A percentile compares a stretch with the other conserved stretches of the same genome.
Evolutionary conservation across 805 yeast species (phyloP).

Genomic region (Candida arabinofermentans): DNA sequence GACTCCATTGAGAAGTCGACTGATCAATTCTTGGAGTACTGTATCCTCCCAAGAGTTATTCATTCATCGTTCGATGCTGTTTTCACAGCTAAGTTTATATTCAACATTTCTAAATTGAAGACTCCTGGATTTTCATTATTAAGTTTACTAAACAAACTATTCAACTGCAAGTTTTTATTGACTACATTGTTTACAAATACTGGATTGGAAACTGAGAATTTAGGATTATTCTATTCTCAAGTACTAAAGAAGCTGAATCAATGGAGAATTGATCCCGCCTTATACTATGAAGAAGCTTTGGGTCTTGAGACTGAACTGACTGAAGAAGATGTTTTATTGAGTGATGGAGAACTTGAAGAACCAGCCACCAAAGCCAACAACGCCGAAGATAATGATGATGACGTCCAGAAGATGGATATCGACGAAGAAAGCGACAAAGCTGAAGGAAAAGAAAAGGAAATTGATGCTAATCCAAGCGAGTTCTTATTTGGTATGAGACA

Average conservation of each 20-base stretch:
- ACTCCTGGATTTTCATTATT: conserved; percentile 35
- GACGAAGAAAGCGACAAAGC: no score
- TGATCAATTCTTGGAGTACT: conserved; percentile 45
- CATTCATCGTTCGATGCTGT: conserved; percentile 84
- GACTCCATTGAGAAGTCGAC: conserved; percentile 5
- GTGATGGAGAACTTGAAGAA: conserved; percentile 10
- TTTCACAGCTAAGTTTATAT: conserved; percentile 58
- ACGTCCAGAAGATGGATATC: no score
- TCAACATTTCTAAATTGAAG: conserved; percentile 40
- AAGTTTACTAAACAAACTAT: conserved; percentile 42
- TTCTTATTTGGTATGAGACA: conserved; percentile 13
- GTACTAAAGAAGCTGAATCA: conserved; percentile 38
- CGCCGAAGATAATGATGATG: no score
- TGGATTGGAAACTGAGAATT: conserved; percentile 72
- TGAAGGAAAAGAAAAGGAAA: conserved; percentile 7
- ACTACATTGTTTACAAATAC: conserved; percentile 68
- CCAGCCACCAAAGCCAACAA: conserved; percentile 6
- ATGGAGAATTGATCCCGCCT: conserved; percentile 37
- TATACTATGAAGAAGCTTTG: conserved; percentile 29
- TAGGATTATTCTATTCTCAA: conserved; percentile 69
- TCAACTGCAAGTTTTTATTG: conserved; percentile 39
- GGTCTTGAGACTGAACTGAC: conserved; percentile 8
- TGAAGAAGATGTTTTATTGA: background rate
- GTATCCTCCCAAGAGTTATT: conserved; percentile 71
- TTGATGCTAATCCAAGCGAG: conserved; percentile 1